Evolutionary conservation across 768 basidiomycete species (phyloP).

Genomic region (Scleroderma citrinum): DNA sequence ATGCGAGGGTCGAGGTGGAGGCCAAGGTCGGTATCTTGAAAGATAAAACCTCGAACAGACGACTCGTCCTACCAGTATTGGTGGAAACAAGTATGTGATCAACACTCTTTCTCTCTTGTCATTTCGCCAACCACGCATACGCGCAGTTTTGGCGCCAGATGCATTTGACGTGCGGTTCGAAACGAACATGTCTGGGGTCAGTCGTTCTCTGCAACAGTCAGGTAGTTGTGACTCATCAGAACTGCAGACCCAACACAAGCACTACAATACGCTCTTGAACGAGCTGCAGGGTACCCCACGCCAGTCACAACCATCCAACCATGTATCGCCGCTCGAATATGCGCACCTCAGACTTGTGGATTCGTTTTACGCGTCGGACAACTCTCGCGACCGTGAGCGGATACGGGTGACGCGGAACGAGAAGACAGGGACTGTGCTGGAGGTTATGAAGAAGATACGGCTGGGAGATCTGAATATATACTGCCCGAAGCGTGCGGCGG

Average conservation of each 20-base stretch:
- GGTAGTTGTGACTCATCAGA: conserved; percentile 13
- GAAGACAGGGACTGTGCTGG: conserved; percentile 56
- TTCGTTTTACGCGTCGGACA: conserved; percentile 57
- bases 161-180: conserved; percentile 69
- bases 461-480: conserved; percentile 86
- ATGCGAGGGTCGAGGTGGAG: conserved; percentile 70
- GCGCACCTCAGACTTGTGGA: conserved; percentile 75
- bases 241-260: conserved; percentile 73
- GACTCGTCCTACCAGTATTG: conserved; percentile 65
- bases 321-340: conserved; percentile 61
- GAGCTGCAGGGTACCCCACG: conserved; percentile 55
- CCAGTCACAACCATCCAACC: conserved; percentile 45
- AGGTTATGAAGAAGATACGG: conserved; percentile 73
- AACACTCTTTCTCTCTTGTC: not conserved
- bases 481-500: conserved; percentile 74
- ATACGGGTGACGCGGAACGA: conserved; percentile 83
- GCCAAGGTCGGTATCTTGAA: conserved; percentile 80
- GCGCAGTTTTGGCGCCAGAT: conserved; percentile 62
- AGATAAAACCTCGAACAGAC: conserved; percentile 48
- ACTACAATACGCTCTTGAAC: conserved; percentile 87
- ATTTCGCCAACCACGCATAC: not conserved
- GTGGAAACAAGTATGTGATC: conserved; percentile 83
- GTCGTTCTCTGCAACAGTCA: too few relatives aligned
- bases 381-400: conserved; percentile 41
- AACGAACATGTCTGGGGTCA: conserved; percentile 86